Conservation (phyloP, 306 rosid genomes). For the Inga oerstediana region DNA sequence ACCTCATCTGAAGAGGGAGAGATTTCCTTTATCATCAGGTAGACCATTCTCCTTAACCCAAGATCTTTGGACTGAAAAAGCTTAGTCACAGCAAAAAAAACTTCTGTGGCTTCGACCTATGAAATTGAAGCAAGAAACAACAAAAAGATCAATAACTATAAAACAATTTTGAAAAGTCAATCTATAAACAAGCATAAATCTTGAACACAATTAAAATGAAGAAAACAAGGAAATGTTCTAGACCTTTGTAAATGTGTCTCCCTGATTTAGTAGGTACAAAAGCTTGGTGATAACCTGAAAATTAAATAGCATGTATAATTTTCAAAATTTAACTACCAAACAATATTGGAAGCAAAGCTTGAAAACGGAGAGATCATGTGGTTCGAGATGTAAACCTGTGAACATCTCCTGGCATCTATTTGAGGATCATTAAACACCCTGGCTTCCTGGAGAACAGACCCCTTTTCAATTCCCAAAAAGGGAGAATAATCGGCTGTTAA, state of each 20-base stretch:
- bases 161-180: slow-evolving; percentile 5
- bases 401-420: slow-evolving; percentile 94
- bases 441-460: slow-evolving; percentile 97
- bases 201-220: slow-evolving; percentile 15
- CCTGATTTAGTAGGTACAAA: slow-evolving; percentile 92
- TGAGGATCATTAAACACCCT: slow-evolving; percentile 99
- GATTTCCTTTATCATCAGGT: slow-evolving; percentile 90
- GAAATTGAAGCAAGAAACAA: slow-evolving; percentile 30
- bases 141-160: slow-evolving; percentile 25
- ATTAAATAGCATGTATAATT: slow-evolving; percentile 6
- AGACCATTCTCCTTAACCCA: slow-evolving; percentile 99
- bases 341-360: slow-evolving; percentile 26
- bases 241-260: slow-evolving; percentile 95
- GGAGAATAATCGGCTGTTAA: slow-evolving; percentile 86
- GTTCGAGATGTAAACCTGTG: slow-evolving; percentile 67
- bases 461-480: slow-evolving; percentile 94
- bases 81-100: slow-evolving; percentile 97
- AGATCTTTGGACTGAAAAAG: slow-evolving; percentile 96
- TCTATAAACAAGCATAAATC: slow-evolving; percentile 34
- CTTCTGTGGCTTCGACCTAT: slow-evolving; percentile 96
- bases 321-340: slow-evolving; percentile 36
- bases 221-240: not conserved
- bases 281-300: slow-evolving; percentile 94
- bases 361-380: slow-evolving; percentile 15
- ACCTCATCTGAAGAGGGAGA: slow-evolving; percentile 99